Evolutionary conservation across 805 yeast species (phyloP).

Genomic region (Metschnikowia proteae): DNA sequence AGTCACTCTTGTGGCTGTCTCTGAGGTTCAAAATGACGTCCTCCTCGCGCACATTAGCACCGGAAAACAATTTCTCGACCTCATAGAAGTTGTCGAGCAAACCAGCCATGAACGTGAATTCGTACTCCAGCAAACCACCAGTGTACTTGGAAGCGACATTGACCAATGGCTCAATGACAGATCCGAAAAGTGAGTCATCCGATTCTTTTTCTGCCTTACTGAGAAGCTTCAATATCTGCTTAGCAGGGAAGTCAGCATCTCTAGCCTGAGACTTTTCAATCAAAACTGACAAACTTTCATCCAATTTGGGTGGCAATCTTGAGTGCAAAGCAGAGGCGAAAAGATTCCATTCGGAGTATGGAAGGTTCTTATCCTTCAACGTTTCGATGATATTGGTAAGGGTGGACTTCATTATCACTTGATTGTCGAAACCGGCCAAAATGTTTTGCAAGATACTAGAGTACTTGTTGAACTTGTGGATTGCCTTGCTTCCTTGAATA

Average conservation of each 20-base stretch:
- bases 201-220: slow-evolving; percentile 55
- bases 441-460: slow-evolving; percentile 68
- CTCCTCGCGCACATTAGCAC: slow-evolving; percentile 76
- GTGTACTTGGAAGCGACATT: slow-evolving; percentile 66
- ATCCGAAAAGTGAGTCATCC: slow-evolving; percentile 41
- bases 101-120: slow-evolving; percentile 66
- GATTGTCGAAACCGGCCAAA: slow-evolving; percentile 90
- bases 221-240: slow-evolving; percentile 69
- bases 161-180: slow-evolving; percentile 68
- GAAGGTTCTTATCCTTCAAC: slow-evolving; percentile 75
- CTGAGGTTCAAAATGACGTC: slow-evolving; percentile 83
- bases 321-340: slow-evolving; percentile 89
- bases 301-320: slow-evolving; percentile 77
- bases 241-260: slow-evolving; percentile 89
- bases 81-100: slow-evolving; percentile 70
- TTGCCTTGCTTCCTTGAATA: slow-evolving; percentile 79
- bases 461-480: slow-evolving; percentile 62
- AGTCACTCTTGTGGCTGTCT: slow-evolving; percentile 77
- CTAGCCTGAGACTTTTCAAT: slow-evolving; percentile 64
- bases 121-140: slow-evolving; percentile 80
- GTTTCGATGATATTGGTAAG: slow-evolving; percentile 68
- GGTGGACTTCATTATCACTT: slow-evolving; percentile 85
- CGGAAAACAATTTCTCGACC: slow-evolving; percentile 76
- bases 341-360: slow-evolving; percentile 87
- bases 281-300: slow-evolving; percentile 57